Evolutionary conservation across 2,329 filamentous ascomycete genomes (phyloP), one percentile per base, ranked within the genome.

Genomic region (Phialophora chinensis): DNA sequence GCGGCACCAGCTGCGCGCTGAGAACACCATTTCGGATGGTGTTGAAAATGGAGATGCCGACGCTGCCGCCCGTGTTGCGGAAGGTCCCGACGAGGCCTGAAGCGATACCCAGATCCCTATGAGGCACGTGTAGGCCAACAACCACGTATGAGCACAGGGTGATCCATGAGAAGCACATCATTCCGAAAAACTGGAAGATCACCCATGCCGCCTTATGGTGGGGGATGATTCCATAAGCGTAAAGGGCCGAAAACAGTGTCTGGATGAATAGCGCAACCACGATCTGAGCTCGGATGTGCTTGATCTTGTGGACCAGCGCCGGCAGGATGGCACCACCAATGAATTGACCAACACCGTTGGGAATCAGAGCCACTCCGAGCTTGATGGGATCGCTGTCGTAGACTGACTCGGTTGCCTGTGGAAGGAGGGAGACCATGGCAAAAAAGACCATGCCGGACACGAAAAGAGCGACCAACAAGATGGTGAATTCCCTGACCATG

Each of bases 401-500:
- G 7, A 83, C 71, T 17, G 73, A 70, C n/a, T 66, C 63, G 64
- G 83, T 78, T 25, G 79, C 77, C 14, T 78, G 78, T 2, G 81
- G 82, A 79, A 81, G 82, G 17, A 83, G 75, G 8, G 82, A 75
- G 4, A 77, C 81, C 66, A 84, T 73, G n/a, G 76, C 77, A 72
- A 80, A 83, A 72, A 82, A 84, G 6, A 82, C 73, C 78, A 82
- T 82, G 23, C 66, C 66, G 42, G 58, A 33, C 23, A 64, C 52
- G 47, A 64, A 59, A 23, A 57, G 47, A 20, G 55, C 55, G 20
- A 64, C 62, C 62, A 64, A 17, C 11, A 59, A 17, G n/a, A 62
- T 56, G 35, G 50, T 62, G 33, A 62, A 62, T 49, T 62, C 50
- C 20, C 60, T 52, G 42, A 62, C 49, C 59, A 61, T 61, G 47